A percentile compares a stretch with the other conserved stretches of the same genome.
phyloP scores from a whole-genome alignment of 2,329 filamentous ascomycete species.

The Ramularia collo-cygni region DNA sequence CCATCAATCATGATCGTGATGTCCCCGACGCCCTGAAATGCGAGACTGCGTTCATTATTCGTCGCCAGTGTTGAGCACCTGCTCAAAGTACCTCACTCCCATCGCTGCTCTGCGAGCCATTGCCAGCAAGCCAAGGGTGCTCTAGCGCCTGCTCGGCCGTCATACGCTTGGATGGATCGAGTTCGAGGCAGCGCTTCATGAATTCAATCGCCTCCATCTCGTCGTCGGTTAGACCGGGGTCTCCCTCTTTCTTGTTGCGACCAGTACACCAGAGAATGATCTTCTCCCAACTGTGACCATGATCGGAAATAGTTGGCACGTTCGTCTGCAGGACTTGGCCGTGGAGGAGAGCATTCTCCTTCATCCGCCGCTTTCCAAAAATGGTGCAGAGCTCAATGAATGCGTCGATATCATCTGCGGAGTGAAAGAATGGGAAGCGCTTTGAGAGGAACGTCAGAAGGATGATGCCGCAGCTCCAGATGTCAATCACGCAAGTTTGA shows the following conservation, averaged over 20 bases:
- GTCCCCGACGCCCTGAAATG: no score
- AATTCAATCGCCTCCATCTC: constrained; percentile 70
- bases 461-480: constrained; percentile 97
- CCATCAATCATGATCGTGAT: no score
- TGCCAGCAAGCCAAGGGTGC: constrained; percentile 45
- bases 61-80: no score
- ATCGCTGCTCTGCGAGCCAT: constrained; percentile 9
- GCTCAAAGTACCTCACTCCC: constrained; percentile 3
- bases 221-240: constrained; percentile 53
- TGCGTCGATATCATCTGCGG: constrained; percentile 93
- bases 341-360: constrained; percentile 70
- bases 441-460: constrained; percentile 87
- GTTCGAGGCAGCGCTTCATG: constrained; percentile 63
- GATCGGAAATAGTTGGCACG: constrained; percentile 80
- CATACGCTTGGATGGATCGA: constrained; percentile 67
- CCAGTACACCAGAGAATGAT: constrained; percentile 94
- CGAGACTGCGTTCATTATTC: no score
- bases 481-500: constrained; percentile 85
- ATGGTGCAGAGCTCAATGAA: constrained; percentile 97
- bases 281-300: constrained; percentile 83
- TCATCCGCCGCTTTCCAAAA: constrained; percentile 82
- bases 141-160: constrained; percentile 66
- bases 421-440: constrained; percentile 97
- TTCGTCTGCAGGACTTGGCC: constrained; percentile 89
- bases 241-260: constrained; percentile 49